Base-by-base conservation (phyloP, 129 eudicot species). In the Saposhnikovia divaricata region DNA sequence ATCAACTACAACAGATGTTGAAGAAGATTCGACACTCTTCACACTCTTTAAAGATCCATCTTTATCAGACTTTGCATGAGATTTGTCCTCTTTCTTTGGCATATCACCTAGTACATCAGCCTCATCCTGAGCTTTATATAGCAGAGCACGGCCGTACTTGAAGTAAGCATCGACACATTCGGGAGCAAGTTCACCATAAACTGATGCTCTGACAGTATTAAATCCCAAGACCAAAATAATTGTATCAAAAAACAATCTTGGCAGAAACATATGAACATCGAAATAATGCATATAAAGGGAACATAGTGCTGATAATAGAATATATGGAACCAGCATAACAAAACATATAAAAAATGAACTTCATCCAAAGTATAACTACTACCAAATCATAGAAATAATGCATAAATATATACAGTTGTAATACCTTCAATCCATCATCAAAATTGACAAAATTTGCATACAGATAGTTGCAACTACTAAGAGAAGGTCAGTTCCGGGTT, bases 71-170 rank as follows among this genome's bases (percentile, higher is more conserved):
- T 75, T 88, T 37, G 50, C 86, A 48, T 71, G 81, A 38, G 88
- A 78, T 80, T 71, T 89, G 53, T 57, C 85, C 79, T 93, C 98
- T 86, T 93, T 93, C 83, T 93, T 93, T 3, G 96, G 90, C 80
- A 90, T 80, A 77, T 84, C 74, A 45, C 87, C 96, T 72, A 90
- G 80, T 12, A 90, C 87, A 82, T 90, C 98, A 66, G 96, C 83
- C 84, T 88, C 96, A 15, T 90, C 99, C 75, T 96, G 99, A 79
- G 98, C 99, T 85, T 96, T 96, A 89, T 96, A 90, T 78, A 92
- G 92, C 81, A 96, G 89, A 14, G 97, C 93, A 80, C 92, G 85
- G 28, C 99, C 98, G 78, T 87, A 96, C 82, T 90, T 89, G 63
- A 89, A 96, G 79, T 92, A 96, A 19, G 93, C 84, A 69, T 83